Evolutionary conservation across 768 basidiomycete species (phyloP), one percentile per base, ranked within the genome.

Genomic region (Harrya chromipes): DNA sequence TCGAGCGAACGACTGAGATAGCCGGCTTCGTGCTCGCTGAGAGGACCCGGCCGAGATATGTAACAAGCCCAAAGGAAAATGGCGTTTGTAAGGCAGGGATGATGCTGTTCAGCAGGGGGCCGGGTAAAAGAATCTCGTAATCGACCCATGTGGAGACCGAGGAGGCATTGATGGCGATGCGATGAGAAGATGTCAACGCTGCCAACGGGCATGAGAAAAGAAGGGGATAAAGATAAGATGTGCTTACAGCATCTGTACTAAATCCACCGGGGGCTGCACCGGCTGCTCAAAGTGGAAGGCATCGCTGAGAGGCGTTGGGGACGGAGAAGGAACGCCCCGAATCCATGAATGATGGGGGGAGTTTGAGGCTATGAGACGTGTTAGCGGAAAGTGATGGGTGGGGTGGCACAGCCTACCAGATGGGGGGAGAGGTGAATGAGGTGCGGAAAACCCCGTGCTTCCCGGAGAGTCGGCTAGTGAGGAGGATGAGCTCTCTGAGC

Each of bases 11-110:
- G 78, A 10, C 69, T 71, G 48, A 91, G 81, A 60, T 87, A 91
- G 54, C 83, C 79, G 14, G 80, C 75, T 67, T 91, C 87, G 60
- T 89, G 84, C 44, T 83, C 80, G 57, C 79, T 80, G 12, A 90
- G 72, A 6, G 81, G 76, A 34, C 81, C 84, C 7, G 87, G 83
- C 19, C 85, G 77, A 10, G 89, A 87, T 35, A 90, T 76, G 62
- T 85, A 87, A 65, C 87, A 90, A 2, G 87, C 84, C 84, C 88
- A 90, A 7, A 90, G 79, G 63, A 83, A 91, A 60, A 90, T 84
- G 53, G 87, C 77, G 61, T 90, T 87, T 75, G 90, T 81, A 13
- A 92, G 76, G 46, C 78, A 81, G 9, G 89, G 83, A 59, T 91
- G 89, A 17, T 82, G 81, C 47, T 85, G 86, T 49, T 87, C 82